Percentiles rank a stretch among this genome's conserved stretches.
phyloP scores from a whole-genome alignment of 495 filamentous ascomycete species.

The Penicillium argentinense region DNA sequence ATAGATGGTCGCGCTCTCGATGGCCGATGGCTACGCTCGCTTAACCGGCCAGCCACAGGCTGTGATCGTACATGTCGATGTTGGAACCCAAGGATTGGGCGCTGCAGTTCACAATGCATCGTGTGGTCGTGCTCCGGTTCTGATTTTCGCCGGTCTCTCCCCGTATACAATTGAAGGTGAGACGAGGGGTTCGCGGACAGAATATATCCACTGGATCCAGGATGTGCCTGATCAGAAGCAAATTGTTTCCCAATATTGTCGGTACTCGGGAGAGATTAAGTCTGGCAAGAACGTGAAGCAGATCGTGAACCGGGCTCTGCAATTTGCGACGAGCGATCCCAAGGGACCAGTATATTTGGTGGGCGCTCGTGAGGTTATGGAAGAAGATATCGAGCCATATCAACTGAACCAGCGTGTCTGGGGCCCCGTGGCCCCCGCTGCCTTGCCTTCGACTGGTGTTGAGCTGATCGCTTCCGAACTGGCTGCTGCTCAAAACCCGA shows the following conservation, averaged over 20 bases:
- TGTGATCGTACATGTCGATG: conserved; percentile 95
- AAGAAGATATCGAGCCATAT: conserved; percentile 86
- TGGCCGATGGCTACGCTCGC: conserved; percentile 94
- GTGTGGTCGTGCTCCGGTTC: conserved; percentile 79
- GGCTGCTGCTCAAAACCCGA: conserved; percentile 68
- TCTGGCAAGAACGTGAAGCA: conserved; percentile 93
- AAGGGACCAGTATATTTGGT: conserved; percentile 84
- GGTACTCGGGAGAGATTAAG: conserved; percentile 90
- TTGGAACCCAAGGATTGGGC: conserved; percentile 88
- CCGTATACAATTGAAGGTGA: conserved; percentile 92
- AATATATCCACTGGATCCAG: conserved; percentile 98
- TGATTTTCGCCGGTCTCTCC: conserved; percentile 88
- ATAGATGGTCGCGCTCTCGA: conserved; percentile 95
- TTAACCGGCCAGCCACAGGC: conserved; percentile 82
- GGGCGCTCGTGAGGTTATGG: conserved; percentile 87
- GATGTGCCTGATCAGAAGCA: conserved; percentile 94
- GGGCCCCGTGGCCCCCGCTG: conserved; percentile 74
- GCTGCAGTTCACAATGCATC: conserved; percentile 92
- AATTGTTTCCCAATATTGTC: conserved; percentile 89
- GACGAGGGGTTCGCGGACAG: conserved; percentile 80
- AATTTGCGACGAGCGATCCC: conserved; percentile 80
- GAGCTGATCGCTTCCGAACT: conserved; percentile 69
- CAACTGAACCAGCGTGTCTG: conserved; percentile 69
- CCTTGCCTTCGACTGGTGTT: conserved; percentile 64
- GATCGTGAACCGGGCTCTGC: conserved; percentile 86